Percentiles rank a stretch among this genome's conserved stretches.
Evolutionary conservation across 2,329 filamentous ascomycete species (phyloP).

Genomic region (Phyllosticta ampelicida): DNA sequence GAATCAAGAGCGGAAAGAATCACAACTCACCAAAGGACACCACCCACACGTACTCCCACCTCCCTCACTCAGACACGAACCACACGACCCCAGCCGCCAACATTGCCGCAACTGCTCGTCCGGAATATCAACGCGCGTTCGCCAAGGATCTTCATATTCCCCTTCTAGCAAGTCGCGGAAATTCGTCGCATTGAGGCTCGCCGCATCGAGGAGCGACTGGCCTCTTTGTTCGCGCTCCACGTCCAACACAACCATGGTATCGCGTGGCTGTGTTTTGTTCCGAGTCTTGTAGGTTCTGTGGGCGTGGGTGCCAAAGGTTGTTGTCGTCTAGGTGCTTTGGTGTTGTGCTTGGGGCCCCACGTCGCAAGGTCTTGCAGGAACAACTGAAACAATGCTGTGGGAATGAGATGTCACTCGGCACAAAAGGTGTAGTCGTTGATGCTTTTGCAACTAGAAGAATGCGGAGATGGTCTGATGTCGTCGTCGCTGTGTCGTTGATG

Average conservation of each 20-base stretch:
- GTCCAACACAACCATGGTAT: background rate
- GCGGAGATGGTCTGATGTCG: background rate
- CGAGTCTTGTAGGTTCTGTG: no score
- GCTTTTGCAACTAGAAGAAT: background rate
- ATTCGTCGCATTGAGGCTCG: background rate
- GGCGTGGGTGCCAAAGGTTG: no score
- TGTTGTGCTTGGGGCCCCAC: background rate
- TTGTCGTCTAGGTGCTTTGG: background rate
- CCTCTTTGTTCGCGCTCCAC: background rate
- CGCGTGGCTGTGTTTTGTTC: background rate
- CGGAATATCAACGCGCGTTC: background rate
- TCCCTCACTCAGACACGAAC: slow-evolving; percentile 18
- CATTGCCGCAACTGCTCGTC: slow-evolving; percentile 16
- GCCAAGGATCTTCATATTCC: background rate
- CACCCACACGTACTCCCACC: slow-evolving; percentile 26
- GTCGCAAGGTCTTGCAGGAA: background rate
- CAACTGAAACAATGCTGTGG: background rate
- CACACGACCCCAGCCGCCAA: slow-evolving; percentile 23
- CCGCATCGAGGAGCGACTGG: background rate
- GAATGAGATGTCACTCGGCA: background rate
- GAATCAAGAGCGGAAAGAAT: background rate
- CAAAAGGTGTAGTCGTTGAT: background rate
- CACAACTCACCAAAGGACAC: slow-evolving; percentile 31
- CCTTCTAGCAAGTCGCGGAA: background rate
- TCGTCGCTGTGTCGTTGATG: background rate